Conservation (phyloP, 2,329 filamentous ascomycete species). For the Neofusicoccum umdonicola region DNA sequence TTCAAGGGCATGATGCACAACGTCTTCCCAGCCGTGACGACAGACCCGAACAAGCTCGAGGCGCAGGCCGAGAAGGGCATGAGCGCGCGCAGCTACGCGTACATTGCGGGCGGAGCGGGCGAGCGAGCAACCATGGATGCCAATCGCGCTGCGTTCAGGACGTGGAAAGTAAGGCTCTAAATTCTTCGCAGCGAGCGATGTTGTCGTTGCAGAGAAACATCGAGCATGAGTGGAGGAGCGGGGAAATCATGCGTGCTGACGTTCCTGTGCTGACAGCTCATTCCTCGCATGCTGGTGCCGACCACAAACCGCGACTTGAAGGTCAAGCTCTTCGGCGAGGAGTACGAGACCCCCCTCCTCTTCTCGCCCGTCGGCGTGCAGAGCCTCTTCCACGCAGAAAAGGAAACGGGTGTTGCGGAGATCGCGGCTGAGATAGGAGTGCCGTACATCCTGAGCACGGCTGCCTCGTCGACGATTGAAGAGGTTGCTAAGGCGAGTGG, state of each 20-base stretch:
- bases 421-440: constrained; percentile 60
- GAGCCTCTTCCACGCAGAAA: constrained; percentile 61
- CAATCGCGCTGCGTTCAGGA: constrained; percentile 57
- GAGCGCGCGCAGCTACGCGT: constrained; percentile 53
- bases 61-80: constrained; percentile 53
- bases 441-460: constrained; percentile 65
- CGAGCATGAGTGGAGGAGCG: no score
- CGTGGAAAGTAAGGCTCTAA: constrained; percentile 41
- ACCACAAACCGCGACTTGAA: constrained; percentile 13
- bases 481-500: constrained; percentile 59
- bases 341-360: constrained; percentile 52
- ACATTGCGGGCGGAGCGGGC: constrained; percentile 62
- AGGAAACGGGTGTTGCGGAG: constrained; percentile 60
- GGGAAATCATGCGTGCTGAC: no score
- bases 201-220: no score
- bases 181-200: no score
- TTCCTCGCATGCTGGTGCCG: constrained; percentile 11
- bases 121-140: constrained; percentile 61
- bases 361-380: constrained; percentile 68
- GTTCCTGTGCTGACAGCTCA: background rate
- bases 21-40: constrained; percentile 54
- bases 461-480: constrained; percentile 60
- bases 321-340: constrained; percentile 32
- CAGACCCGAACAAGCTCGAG: constrained; percentile 58
- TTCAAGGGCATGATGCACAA: constrained; percentile 51